Evolutionary conservation across 345 rosid species (phyloP).

Genomic region (Ceriops tagal): DNA sequence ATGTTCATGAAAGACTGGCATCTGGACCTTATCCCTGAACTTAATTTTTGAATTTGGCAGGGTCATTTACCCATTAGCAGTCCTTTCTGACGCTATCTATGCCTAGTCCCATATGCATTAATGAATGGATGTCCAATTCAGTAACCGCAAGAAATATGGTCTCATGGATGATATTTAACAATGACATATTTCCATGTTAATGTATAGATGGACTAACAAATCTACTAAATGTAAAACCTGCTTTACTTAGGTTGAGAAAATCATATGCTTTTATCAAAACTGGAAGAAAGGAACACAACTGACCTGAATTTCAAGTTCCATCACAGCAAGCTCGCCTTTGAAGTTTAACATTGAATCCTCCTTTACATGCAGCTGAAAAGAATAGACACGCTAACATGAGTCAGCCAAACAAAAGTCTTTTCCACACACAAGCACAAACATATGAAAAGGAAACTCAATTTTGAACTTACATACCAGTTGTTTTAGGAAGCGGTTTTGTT

Average conservation of each 20-base stretch:
- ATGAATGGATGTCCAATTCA: not conserved
- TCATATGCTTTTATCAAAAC: not conserved
- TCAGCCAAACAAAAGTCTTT: not conserved
- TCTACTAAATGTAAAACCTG: too few species aligned
- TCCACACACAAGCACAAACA: not conserved
- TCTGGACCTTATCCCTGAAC: too few species aligned
- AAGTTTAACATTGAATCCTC: conserved; percentile 59
- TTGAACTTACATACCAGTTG: conserved; percentile 55
- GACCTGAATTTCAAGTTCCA: conserved; percentile 88
- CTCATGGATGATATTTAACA: not conserved
- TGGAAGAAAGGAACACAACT: conserved; percentile 2
- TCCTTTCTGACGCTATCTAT: too few species aligned
- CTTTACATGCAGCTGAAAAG: conserved; percentile 46
- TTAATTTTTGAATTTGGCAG: too few species aligned
- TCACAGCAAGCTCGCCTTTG: conserved; percentile 71
- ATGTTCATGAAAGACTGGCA: not conserved
- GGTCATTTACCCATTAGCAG: too few species aligned
- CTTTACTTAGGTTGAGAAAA: not conserved
- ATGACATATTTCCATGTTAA: not conserved
- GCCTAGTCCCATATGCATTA: too few species aligned
- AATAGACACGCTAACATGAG: conserved; percentile 9
- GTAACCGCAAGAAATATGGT: not conserved
- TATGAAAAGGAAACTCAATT: not conserved
- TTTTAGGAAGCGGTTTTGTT: conserved; percentile 76
- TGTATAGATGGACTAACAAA: not conserved